Base-by-base conservation (phyloP, 306 rosid species). In the Carpinus fangiana region DNA sequence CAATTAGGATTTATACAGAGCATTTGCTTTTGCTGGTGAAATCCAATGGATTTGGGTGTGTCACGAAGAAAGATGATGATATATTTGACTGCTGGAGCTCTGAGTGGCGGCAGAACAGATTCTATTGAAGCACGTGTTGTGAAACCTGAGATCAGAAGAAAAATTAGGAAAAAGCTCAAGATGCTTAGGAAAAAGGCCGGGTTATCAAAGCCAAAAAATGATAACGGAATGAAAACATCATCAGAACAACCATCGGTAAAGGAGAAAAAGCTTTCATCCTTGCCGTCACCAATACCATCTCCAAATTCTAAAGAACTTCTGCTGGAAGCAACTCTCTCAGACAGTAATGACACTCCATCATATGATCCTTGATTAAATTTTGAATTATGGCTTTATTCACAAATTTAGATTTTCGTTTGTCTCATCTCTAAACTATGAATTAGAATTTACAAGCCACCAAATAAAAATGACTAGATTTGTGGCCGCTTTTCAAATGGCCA, bases 101-200 rank as follows among this genome's bases (percentile, higher is more conserved):
- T 83, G 59, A 74, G 70, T 31, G 7, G 1, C 7, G 72, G 64
- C 34, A 23, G 73, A 11, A 4, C 51, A n/a, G 68, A 80, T 36
- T 79, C 81, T 2, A 79, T 72, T 1, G 78, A 79, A 31, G 87
- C 84, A 26, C 84, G 84, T 6, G 3, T 41, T 13, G 73, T 70
- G 14, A 80, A 80, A 14, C 70, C 82, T 2, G 87, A 84, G 43
- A 80, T 48, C 38, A 84, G 77, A 79, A 84, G 72, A 72, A 73
- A 80, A 56, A 65, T 84, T 5, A 28, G 4, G 13, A 84, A 84
- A 62, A 76, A 73, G 43, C 81, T 79, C 2, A 53, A 76, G 73
- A 45, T 23, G 74, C 83, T 80, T 18, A 72, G 84, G 81, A 84
- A 84, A 73, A 68, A 84, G 11, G 67, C 81, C 2, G 87, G 84